Percentiles rank a stretch among this genome's conserved stretches.
Conservation (phyloP, 2,329 filamentous ascomycete genomes). For the Diaporthe sp. region DNA sequence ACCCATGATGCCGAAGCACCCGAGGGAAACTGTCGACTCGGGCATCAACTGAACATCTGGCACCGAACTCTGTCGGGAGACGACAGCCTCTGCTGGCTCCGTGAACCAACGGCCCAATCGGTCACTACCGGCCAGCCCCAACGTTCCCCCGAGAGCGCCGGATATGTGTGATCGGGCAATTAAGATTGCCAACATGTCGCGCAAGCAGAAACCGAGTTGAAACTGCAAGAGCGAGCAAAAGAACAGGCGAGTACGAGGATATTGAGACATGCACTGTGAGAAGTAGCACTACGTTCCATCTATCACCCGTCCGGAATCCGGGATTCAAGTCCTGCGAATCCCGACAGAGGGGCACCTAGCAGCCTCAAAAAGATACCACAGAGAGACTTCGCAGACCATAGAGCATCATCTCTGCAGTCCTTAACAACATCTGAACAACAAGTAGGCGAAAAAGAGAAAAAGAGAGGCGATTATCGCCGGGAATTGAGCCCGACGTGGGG, state of each 20-base stretch:
- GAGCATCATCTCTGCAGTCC: neutral
- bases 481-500: conserved; percentile 35
- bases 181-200: neutral
- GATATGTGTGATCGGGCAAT: neutral
- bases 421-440: neutral
- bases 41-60: conserved; percentile 1
- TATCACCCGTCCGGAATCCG: too few relatives aligned
- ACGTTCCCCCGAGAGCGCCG: neutral
- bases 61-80: conserved; percentile 3
- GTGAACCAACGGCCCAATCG: neutral
- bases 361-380: neutral
- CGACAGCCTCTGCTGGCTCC: neutral
- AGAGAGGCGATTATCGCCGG: neutral
- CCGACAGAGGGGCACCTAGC: neutral
- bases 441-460: neutral
- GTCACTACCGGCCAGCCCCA: conserved; percentile 4
- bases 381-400: too few relatives aligned
- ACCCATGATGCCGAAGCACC: conserved; percentile 6
- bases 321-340: neutral
- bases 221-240: neutral
- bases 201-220: neutral
- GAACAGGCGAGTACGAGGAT: too few relatives aligned
- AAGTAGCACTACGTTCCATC: neutral
- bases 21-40: neutral
- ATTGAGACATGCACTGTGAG: too few relatives aligned